A percentile compares a stretch with the other conserved stretches of the same genome.
Conservation (phyloP, 1,284 basidiomycete species). For the Cryptococcus sp. region DNA sequence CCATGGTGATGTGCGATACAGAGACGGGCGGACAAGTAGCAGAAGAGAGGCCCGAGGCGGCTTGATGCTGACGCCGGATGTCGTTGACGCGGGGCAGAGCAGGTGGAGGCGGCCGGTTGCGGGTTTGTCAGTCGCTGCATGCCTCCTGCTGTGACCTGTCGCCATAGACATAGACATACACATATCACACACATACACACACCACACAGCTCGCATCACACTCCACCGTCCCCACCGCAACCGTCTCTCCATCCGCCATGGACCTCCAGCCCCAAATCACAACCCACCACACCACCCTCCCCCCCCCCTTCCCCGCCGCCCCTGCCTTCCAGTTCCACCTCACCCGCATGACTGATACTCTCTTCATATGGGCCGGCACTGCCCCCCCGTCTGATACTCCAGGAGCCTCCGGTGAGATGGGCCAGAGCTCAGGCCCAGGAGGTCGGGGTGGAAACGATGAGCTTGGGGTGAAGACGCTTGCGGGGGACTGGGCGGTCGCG, state of each 20-base stretch:
- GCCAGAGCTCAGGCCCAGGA: neutral
- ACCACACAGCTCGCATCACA: too few species aligned
- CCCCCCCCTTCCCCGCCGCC: slow-evolving; percentile 35
- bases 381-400: slow-evolving; percentile 39
- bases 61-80: neutral
- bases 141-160: too few species aligned
- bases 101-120: slow-evolving; percentile 2
- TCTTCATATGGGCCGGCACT: slow-evolving; percentile 75
- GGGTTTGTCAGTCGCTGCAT: too few species aligned
- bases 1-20: slow-evolving; percentile 6
- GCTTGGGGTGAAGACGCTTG: slow-evolving; percentile 57
- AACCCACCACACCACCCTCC: slow-evolving; percentile 31
- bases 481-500: slow-evolving; percentile 76
- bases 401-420: slow-evolving; percentile 1
- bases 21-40: neutral
- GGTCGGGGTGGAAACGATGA: slow-evolving; percentile 4
- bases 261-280: slow-evolving; percentile 21
- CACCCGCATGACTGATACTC: slow-evolving; percentile 66
- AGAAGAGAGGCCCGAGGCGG: neutral
- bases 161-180: too few species aligned
- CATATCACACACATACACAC: too few species aligned
- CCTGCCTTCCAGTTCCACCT: slow-evolving; percentile 67
- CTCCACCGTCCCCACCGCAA: neutral
- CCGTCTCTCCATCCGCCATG: neutral
- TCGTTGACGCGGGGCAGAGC: neutral